A percentile compares a stretch with the other conserved stretches of the same genome.
These are phyloP conservation scores for Kodamaea kakaduensis DNA, from an alignment of 805 yeast species.

Conservation along the genomic window DNA sequence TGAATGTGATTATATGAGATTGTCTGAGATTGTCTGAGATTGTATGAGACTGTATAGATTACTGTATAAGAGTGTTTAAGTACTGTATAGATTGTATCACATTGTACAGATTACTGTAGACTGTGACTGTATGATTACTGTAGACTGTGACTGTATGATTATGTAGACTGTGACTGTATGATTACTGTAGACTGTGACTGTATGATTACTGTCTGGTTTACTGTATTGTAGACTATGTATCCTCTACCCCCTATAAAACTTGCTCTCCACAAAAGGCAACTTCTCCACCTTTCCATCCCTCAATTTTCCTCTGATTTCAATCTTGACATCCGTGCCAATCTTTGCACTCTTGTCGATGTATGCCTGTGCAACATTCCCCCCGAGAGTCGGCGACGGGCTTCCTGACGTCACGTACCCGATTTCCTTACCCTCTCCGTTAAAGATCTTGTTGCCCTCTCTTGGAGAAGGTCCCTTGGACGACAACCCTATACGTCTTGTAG, in stretches of 20 bases:
- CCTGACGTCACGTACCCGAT: conserved; percentile 61
- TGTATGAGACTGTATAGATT: too few relatives aligned
- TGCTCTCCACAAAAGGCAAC: conserved; percentile 78
- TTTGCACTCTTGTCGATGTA: conserved; percentile 73
- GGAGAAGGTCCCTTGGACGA: conserved; percentile 86
- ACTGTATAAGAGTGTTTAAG: too few relatives aligned
- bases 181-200: too few relatives aligned
- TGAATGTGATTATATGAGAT: too few relatives aligned
- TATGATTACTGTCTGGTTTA: not conserved
- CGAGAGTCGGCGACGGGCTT: conserved; percentile 56
- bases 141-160: too few relatives aligned
- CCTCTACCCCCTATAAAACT: conserved; percentile 53
- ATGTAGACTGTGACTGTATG: too few relatives aligned
- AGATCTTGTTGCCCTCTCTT: conserved; percentile 70
- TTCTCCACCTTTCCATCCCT: conserved; percentile 74
- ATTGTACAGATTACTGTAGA: too few relatives aligned
- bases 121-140: too few relatives aligned
- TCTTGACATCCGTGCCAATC: conserved; percentile 64
- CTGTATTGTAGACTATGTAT: not conserved
- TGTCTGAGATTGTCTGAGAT: too few relatives aligned
- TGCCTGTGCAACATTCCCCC: conserved; percentile 86
- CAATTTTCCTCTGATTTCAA: conserved; percentile 79
- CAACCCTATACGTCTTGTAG: conserved; percentile 68
- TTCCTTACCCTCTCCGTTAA: conserved; percentile 46
- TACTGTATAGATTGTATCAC: too few relatives aligned